Evolutionary conservation across 345 rosid genomes (phyloP).

Genomic region (Pseudoturritis turrita): DNA sequence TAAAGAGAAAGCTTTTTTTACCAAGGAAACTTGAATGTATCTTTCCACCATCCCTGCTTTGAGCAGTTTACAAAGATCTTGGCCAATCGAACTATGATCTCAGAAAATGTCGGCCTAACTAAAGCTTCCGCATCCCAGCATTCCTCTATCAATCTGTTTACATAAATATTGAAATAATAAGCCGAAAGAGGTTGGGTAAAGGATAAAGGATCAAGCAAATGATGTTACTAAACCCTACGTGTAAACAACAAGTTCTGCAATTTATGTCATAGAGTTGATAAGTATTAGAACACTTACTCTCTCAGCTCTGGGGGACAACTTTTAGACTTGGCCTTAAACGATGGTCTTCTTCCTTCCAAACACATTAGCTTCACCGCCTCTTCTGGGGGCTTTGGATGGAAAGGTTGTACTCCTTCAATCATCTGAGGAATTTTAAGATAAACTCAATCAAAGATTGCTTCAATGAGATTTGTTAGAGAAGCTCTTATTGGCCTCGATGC

Average conservation of each 20-base stretch:
- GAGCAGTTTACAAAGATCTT: slow-evolving; percentile 58
- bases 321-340: slow-evolving; percentile 65
- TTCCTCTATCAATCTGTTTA: slow-evolving; percentile 78
- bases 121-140: slow-evolving; percentile 71
- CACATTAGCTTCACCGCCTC: slow-evolving; percentile 74
- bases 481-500: neutral
- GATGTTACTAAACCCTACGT: neutral
- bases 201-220: slow-evolving; percentile 1
- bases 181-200: neutral
- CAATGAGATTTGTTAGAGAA: neutral
- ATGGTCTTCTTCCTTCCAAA: slow-evolving; percentile 68
- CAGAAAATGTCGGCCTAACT: slow-evolving; percentile 80
- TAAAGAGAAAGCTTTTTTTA: slow-evolving; percentile 30
- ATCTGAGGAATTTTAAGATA: slow-evolving; percentile 41
- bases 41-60: slow-evolving; percentile 95
- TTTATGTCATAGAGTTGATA: neutral
- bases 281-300: slow-evolving; percentile 53
- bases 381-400: slow-evolving; percentile 68
- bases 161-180: neutral
- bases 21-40: slow-evolving; percentile 95
- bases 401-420: slow-evolving; percentile 88
- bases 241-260: neutral
- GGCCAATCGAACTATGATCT: slow-evolving; percentile 80
- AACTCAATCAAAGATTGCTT: neutral
- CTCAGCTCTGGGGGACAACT: slow-evolving; percentile 71